Conservation (phyloP, 169 alveolate genomes). For the Cryptosporidium sp. region DNA sequence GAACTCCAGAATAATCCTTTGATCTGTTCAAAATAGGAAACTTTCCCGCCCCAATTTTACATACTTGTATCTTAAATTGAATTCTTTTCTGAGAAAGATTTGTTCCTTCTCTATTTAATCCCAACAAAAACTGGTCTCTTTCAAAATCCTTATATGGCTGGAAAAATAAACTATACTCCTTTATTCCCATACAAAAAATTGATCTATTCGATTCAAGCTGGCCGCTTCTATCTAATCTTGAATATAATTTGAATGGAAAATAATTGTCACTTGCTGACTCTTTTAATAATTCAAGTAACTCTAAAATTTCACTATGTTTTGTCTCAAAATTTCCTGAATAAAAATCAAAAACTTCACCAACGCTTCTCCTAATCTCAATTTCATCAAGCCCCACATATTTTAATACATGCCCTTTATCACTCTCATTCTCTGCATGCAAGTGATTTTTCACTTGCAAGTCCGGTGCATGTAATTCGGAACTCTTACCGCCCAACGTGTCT, state of each 20-base stretch:
- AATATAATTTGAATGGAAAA: conserved; percentile 39
- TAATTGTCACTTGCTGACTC: not conserved
- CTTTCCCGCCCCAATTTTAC: conserved; percentile 3
- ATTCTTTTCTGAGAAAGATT: not conserved
- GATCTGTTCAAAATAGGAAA: conserved; percentile 8
- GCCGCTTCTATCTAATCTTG: conserved; percentile 5
- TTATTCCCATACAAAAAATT: not conserved
- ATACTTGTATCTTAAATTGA: conserved; percentile 28
- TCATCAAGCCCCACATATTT: conserved; percentile 8
- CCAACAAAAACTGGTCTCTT: not conserved
- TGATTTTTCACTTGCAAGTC: not conserved
- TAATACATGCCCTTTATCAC: not conserved
- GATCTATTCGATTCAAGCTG: not conserved
- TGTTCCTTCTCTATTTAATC: not conserved
- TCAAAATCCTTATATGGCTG: conserved; percentile 19
- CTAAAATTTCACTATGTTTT: conserved; percentile 27
- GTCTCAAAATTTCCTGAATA: conserved; percentile 3
- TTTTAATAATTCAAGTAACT: conserved; percentile 26
- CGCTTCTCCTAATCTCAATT: not conserved
- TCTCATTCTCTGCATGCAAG: not conserved
- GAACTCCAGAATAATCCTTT: not conserved
- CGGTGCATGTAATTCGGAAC: not conserved
- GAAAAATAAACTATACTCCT: conserved; percentile 32
- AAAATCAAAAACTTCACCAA: conserved; percentile 5
- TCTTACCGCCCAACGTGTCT: conserved; percentile 3